phyloP scores from a whole-genome alignment of 1,139 yeast species.

The Candida sojae region DNA sequence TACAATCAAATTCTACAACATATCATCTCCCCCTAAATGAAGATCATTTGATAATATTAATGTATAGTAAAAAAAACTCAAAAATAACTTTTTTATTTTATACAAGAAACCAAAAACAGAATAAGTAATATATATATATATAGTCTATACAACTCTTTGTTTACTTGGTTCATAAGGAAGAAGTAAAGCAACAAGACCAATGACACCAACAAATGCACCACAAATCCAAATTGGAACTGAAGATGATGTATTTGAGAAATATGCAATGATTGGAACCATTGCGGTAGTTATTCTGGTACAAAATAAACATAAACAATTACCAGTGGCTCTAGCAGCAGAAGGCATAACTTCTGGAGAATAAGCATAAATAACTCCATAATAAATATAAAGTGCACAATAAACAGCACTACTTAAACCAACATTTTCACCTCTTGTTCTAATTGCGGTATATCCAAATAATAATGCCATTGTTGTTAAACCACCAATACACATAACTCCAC shows the following conservation, averaged over 20 bases:
- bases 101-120: too few species aligned
- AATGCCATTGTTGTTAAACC: conserved; percentile 33
- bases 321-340: conserved; percentile 35
- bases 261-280: conserved; percentile 33
- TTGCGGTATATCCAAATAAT: conserved; percentile 36
- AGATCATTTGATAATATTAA: too few species aligned
- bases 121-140: too few species aligned
- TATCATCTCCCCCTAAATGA: too few species aligned
- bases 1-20: too few species aligned
- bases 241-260: conserved; percentile 27
- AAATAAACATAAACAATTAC: conserved; percentile 32
- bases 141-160: conserved; percentile 22
- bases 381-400: conserved; percentile 31
- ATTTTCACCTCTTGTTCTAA: conserved; percentile 28
- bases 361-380: conserved; percentile 35
- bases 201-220: conserved; percentile 32
- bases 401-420: conserved; percentile 34
- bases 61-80: too few species aligned
- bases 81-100: too few species aligned
- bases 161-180: conserved; percentile 38
- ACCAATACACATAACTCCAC: conserved; percentile 35
- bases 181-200: conserved; percentile 30
- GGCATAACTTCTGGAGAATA: conserved; percentile 40
- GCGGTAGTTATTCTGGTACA: conserved; percentile 31
- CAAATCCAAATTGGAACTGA: conserved; percentile 36